Conservation (phyloP, 805 yeast genomes). For the Barnettozyma botsteinii region DNA sequence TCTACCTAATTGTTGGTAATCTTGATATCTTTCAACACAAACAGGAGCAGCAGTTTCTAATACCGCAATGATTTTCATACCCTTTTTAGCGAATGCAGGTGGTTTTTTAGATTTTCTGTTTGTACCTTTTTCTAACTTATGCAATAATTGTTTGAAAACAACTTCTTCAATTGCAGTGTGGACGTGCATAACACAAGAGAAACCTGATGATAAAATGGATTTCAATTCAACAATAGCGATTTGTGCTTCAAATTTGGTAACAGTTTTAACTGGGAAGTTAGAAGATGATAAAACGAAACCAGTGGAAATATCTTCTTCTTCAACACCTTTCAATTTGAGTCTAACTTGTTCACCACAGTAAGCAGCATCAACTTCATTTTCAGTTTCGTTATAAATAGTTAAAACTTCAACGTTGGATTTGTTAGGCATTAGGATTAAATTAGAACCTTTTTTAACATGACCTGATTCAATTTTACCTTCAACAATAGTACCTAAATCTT, state of each 20-base stretch:
- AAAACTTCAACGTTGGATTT: constrained; percentile 76
- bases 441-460: constrained; percentile 72
- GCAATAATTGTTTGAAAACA: constrained; percentile 70
- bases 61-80: constrained; percentile 95
- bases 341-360: constrained; percentile 96
- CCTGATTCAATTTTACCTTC: constrained; percentile 99
- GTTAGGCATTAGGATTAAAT: constrained; percentile 88
- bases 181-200: constrained; percentile 96
- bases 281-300: constrained; percentile 90
- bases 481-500: constrained; percentile 93
- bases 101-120: constrained; percentile 95
- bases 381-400: constrained; percentile 90
- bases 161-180: constrained; percentile 99
- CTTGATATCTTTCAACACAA: constrained; percentile 88
- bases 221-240: constrained; percentile 95
- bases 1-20: constrained; percentile 95
- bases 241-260: constrained; percentile 89
- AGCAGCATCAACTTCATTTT: constrained; percentile 86
- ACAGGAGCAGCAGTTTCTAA: constrained; percentile 82
- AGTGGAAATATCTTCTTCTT: constrained; percentile 89
- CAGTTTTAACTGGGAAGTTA: constrained; percentile 85
- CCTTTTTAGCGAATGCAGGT: constrained; percentile 97
- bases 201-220: constrained; percentile 91
- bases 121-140: constrained; percentile 93
- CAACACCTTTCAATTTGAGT: constrained; percentile 88